Evolutionary conservation across 768 basidiomycete genomes (phyloP).

Genomic region (Mycena metata): DNA sequence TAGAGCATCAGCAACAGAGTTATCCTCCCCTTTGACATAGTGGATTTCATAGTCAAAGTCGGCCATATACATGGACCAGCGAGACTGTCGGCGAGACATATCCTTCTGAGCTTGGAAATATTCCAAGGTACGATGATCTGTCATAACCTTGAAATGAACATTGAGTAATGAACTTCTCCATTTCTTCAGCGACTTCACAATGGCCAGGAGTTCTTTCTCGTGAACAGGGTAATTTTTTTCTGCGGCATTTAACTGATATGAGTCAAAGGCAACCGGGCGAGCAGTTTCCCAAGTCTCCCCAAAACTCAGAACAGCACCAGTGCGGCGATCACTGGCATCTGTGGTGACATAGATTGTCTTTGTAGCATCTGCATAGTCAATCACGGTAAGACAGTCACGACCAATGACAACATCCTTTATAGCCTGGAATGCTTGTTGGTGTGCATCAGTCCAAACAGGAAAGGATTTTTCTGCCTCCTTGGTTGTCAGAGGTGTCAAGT

Average conservation of each 20-base stretch:
- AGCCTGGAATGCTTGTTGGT: background rate
- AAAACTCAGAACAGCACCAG: conserved; percentile 4
- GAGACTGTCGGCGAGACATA: conserved; percentile 48
- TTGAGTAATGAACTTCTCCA: conserved; percentile 46
- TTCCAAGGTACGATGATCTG: conserved; percentile 55
- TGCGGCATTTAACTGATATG: conserved; percentile 42
- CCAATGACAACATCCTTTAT: background rate
- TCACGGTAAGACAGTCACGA: background rate
- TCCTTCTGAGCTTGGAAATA: conserved; percentile 47
- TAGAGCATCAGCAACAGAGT: conserved; percentile 54
- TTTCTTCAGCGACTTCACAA: conserved; percentile 48
- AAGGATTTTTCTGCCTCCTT: conserved; percentile 1
- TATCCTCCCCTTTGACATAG: conserved; percentile 52
- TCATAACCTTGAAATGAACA: conserved; percentile 44
- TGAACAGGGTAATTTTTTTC: conserved; percentile 42
- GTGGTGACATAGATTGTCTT: conserved; percentile 2
- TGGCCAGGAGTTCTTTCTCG: conserved; percentile 48
- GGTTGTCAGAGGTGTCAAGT: background rate
- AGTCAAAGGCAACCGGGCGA: conserved; percentile 52
- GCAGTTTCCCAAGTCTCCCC: conserved; percentile 45
- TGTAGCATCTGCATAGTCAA: background rate
- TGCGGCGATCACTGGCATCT: conserved; percentile 4
- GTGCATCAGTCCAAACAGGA: background rate
- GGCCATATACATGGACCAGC: conserved; percentile 43
- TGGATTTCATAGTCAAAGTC: conserved; percentile 52